Percentiles rank a stretch among this genome's conserved stretches.
Evolutionary conservation across 192 early-diverging fungal genomes (phyloP).

Genomic region (Linnemannia elongata): DNA sequence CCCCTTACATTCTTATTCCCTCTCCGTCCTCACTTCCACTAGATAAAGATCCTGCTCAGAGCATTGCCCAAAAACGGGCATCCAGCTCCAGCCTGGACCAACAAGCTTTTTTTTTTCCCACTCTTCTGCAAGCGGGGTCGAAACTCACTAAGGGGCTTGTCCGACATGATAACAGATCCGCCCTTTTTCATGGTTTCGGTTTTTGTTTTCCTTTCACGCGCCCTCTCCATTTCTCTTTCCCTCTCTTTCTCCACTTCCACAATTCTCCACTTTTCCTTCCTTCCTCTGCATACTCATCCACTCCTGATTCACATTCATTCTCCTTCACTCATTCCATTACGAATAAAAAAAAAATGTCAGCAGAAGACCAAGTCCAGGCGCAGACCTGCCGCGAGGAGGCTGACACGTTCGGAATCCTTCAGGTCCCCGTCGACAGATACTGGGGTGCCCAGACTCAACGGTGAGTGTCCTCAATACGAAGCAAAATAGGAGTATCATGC

Average conservation of each 20-base stretch:
- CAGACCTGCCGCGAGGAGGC: constrained; percentile 75
- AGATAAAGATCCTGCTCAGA: neutral
- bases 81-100: neutral
- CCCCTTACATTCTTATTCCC: neutral
- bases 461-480: constrained; percentile 39
- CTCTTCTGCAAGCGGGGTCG: neutral
- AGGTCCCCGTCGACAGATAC: constrained; percentile 95
- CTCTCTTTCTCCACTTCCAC: neutral
- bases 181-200: neutral
- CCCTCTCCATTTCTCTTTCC: neutral
- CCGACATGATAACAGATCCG: neutral
- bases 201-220: neutral
- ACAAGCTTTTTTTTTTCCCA: neutral
- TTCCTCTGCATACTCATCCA: neutral
- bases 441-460: constrained; percentile 97
- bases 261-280: neutral
- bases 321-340: neutral
- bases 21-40: neutral
- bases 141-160: constrained; percentile 5
- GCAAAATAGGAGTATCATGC: neutral
- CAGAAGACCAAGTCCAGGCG: constrained; percentile 26
- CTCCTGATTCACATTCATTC: neutral
- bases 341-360: neutral
- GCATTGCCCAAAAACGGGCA: neutral
- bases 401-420: constrained; percentile 93